These are phyloP conservation scores for Catharanthus roseus DNA, from an alignment of 257 asterid species.

Conservation along the genomic window DNA sequence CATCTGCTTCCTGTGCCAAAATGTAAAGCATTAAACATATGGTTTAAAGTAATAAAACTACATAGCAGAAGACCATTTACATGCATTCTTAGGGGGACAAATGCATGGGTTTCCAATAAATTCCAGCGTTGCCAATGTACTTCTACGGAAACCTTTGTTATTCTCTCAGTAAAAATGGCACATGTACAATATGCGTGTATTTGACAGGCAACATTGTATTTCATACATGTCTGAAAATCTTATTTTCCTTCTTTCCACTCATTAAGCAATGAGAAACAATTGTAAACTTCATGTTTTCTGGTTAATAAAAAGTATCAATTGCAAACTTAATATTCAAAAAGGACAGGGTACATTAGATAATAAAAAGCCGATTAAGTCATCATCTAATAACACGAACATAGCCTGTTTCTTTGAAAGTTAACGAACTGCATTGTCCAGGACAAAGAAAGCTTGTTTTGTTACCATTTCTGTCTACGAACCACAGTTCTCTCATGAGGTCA, in stretches of 20 bases:
- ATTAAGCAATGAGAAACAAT: background rate
- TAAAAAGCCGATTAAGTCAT: background rate
- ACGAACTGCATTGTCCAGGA: background rate
- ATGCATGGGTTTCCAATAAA: background rate
- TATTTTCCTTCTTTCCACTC: background rate
- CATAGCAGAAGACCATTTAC: background rate
- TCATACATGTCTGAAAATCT: too few relatives aligned
- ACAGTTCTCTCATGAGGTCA: background rate
- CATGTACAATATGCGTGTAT: too few relatives aligned
- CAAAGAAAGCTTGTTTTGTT: background rate
- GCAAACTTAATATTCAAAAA: background rate
- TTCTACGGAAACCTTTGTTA: background rate
- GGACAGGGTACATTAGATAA: background rate
- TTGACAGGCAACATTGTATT: too few relatives aligned
- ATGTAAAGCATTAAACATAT: background rate
- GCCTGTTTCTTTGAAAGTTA: background rate
- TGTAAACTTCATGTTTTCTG: background rate
- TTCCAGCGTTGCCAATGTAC: too few relatives aligned
- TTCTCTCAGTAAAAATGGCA: background rate
- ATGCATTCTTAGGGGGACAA: background rate
- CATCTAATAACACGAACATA: background rate
- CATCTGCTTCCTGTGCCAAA: constrained; percentile 73
- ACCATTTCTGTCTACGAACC: background rate
- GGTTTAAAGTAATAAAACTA: background rate
- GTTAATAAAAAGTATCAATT: background rate